phyloP scores from a whole-genome alignment of 192 early-diverging fungal species.

The Glomus cerebriforme region DNA sequence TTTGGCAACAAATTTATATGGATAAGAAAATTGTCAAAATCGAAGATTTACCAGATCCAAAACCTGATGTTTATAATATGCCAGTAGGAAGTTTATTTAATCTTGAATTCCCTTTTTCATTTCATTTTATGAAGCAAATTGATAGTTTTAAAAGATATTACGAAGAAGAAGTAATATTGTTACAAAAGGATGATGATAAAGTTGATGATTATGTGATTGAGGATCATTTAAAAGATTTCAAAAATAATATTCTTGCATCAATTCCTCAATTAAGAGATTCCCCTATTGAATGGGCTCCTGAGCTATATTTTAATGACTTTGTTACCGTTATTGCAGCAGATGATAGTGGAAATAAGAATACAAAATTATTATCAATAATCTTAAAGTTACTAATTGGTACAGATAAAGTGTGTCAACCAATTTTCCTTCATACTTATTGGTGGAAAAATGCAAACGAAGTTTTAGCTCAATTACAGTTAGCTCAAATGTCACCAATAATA shows the following conservation, averaged over 20 bases:
- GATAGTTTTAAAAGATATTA: constrained; percentile 11
- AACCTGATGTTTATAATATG: constrained; percentile 25
- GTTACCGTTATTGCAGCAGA: not conserved
- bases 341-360: not conserved
- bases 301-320: constrained; percentile 31
- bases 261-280: not conserved
- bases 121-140: constrained; percentile 29
- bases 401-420: constrained; percentile 17
- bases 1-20: constrained; percentile 6
- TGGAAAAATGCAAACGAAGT: constrained; percentile 17
- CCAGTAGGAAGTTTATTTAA: not conserved
- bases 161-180: not conserved
- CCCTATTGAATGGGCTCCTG: not conserved
- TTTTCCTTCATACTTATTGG: constrained; percentile 24
- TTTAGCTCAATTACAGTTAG: constrained; percentile 27
- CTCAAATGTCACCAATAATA: not conserved
- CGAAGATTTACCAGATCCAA: constrained; percentile 8
- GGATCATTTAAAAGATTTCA: not conserved
- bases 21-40: constrained; percentile 26
- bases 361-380: not conserved
- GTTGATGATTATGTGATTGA: constrained; percentile 13
- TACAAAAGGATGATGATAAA: constrained; percentile 13
- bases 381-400: constrained; percentile 1
- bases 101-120: constrained; percentile 29
- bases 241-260: not conserved